phyloP scores from a whole-genome alignment of 2,329 filamentous ascomycete species.

The Aureobasidium vineae region DNA sequence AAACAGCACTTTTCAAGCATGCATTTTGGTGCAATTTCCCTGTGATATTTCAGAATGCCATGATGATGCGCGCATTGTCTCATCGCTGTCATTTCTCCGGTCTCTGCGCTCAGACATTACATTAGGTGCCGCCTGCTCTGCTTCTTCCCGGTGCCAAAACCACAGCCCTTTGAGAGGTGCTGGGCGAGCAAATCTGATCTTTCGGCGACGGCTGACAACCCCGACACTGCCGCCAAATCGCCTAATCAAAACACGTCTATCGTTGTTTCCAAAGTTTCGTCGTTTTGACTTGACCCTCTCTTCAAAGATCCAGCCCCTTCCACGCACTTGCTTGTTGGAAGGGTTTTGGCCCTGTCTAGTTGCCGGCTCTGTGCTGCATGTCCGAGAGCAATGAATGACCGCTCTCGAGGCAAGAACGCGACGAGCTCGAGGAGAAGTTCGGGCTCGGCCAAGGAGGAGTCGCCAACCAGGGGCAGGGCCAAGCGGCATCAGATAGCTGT shows the following conservation, averaged over 20 bases:
- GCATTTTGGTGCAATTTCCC: not conserved
- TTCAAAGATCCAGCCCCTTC: not conserved
- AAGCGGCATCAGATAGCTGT: conserved; percentile 27
- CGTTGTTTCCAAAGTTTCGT: not conserved
- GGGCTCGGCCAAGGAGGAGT: conserved; percentile 34
- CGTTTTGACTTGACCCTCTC: not conserved
- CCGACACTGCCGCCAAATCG: not conserved
- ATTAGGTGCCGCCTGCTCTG: conserved; percentile 4
- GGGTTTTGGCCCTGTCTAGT: not conserved
- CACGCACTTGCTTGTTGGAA: not conserved
- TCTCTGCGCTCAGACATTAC: not conserved
- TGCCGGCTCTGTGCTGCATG: not conserved
- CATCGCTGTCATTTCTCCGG: not conserved
- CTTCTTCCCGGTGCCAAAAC: too few species aligned
- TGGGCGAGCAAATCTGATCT: conserved; percentile 1
- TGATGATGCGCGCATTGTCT: conserved; percentile 4
- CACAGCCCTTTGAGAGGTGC: not conserved
- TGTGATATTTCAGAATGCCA: conserved; percentile 1
- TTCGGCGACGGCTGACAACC: conserved; percentile 1
- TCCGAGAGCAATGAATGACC: not conserved
- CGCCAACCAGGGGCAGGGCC: conserved; percentile 4
- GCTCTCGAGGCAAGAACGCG: not conserved
- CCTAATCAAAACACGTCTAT: conserved; percentile 9
- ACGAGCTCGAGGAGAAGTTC: conserved; percentile 30
- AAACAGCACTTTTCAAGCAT: not conserved